phyloP scores from a whole-genome alignment of 1,284 basidiomycete species.

The Rhodotorula glutinis region DNA sequence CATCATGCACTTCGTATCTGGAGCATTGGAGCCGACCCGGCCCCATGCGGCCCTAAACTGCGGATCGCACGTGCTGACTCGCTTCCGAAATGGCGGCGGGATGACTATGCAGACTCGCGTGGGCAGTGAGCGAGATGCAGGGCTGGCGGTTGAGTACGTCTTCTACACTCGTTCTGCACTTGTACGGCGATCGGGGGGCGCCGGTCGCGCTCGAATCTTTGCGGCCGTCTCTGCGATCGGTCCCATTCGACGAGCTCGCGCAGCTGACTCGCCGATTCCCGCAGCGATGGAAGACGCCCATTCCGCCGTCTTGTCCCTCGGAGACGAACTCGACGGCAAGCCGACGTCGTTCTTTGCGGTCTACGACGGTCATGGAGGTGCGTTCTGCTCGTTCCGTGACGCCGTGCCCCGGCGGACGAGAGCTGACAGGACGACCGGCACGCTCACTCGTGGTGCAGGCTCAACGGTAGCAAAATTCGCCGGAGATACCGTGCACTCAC shows the following conservation, averaged over 20 bases:
- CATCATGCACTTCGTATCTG: no score
- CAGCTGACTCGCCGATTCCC: neutral
- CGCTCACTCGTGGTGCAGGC: conserved; percentile 54
- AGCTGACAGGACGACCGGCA: neutral
- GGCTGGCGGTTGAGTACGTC: conserved; percentile 95
- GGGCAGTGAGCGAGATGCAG: conserved; percentile 94
- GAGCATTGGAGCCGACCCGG: no score
- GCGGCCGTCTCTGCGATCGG: no score
- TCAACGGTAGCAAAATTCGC: conserved; percentile 85
- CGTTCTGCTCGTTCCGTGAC: no score
- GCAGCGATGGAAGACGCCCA: conserved; percentile 98
- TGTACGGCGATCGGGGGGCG: conserved; percentile 83
- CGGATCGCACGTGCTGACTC: no score
- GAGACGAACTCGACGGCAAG: conserved; percentile 61
- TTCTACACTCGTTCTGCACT: conserved; percentile 57
- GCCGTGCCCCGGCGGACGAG: neutral
- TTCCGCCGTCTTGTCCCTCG: conserved; percentile 64
- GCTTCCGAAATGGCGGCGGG: no score
- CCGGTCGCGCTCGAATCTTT: no score
- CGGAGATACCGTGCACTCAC: conserved; percentile 81
- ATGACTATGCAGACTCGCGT: conserved; percentile 56
- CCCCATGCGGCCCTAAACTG: no score
- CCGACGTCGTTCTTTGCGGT: conserved; percentile 80
- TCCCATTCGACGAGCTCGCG: conserved; percentile 53
- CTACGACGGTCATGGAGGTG: conserved; percentile 97